Conservation (phyloP, 2,329 filamentous ascomycete genomes). For the Epicoccum nigrum region DNA sequence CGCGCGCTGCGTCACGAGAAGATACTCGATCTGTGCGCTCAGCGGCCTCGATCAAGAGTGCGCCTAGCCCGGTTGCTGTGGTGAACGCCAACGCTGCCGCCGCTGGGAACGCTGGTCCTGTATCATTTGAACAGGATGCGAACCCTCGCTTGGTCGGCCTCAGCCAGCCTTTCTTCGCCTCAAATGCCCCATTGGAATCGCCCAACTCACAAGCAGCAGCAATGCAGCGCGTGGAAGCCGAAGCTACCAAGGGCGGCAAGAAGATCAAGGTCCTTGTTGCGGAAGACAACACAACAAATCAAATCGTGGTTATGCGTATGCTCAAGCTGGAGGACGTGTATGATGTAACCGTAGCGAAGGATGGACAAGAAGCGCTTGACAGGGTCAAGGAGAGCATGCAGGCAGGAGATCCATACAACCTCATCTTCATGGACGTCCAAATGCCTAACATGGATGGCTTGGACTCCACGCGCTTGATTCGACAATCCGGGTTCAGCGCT, state of each 20-base stretch:
- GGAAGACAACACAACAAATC: slow-evolving; percentile 69
- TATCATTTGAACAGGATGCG: slow-evolving; percentile 63
- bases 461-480: slow-evolving; percentile 83
- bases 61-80: slow-evolving; percentile 28
- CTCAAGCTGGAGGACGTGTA: slow-evolving; percentile 79
- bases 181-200: slow-evolving; percentile 54
- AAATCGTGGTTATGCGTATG: slow-evolving; percentile 63
- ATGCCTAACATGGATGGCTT: slow-evolving; percentile 94
- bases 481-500: slow-evolving; percentile 82
- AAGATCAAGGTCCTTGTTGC: slow-evolving; percentile 85
- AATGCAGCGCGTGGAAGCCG: slow-evolving; percentile 68
- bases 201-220: slow-evolving; percentile 68
- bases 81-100: slow-evolving; percentile 17
- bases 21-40: slow-evolving; percentile 42
- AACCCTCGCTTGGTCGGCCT: slow-evolving; percentile 82
- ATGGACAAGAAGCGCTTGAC: slow-evolving; percentile 80
- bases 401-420: slow-evolving; percentile 72
- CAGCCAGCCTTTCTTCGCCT: slow-evolving; percentile 79
- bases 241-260: slow-evolving; percentile 60
- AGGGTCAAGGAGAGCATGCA: slow-evolving; percentile 83
- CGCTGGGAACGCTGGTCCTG: slow-evolving; percentile 32
- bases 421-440: slow-evolving; percentile 95
- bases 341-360: slow-evolving; percentile 84
- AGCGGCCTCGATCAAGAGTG: slow-evolving; percentile 39
- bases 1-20: slow-evolving; percentile 29